Conservation (phyloP, 192 early-diverging fungal genomes). For the Coemansia umbellata region DNA sequence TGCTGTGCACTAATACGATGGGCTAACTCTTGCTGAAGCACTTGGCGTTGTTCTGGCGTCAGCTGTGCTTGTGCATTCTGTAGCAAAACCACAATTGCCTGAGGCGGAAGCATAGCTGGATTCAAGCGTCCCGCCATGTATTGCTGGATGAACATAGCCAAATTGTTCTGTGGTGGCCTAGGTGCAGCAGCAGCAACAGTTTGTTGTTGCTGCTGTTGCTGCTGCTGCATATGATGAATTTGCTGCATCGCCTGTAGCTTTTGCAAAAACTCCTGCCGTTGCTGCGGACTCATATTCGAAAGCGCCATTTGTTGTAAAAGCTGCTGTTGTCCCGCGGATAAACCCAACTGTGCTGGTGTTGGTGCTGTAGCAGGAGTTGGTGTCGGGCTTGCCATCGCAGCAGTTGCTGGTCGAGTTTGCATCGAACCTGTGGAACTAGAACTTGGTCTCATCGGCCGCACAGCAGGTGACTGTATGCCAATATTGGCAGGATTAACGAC, state of each 20-base stretch:
- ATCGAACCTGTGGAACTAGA: not conserved
- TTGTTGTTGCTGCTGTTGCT: conserved; percentile 9
- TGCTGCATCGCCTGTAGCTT: conserved; percentile 28
- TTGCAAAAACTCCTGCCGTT: conserved; percentile 19
- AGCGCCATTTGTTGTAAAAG: conserved; percentile 8
- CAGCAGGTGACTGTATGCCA: not conserved
- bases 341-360: conserved; percentile 5
- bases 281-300: conserved; percentile 26
- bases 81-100: conserved; percentile 21
- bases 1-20: conserved; percentile 19
- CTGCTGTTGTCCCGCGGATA: conserved; percentile 19
- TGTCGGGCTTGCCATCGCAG: conserved; percentile 22
- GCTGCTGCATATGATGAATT: conserved; percentile 10
- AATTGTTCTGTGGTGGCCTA: conserved; percentile 21
- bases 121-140: conserved; percentile 28
- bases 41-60: conserved; percentile 14
- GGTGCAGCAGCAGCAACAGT: conserved; percentile 1
- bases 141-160: conserved; percentile 31
- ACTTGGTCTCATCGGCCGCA: conserved; percentile 5
- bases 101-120: conserved; percentile 15
- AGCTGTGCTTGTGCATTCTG: conserved; percentile 28
- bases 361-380: conserved; percentile 9
- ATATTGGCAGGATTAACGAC: not conserved
- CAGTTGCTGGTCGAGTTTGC: conserved; percentile 2
- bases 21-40: conserved; percentile 18